A percentile compares a stretch with the other conserved stretches of the same genome.
Evolutionary conservation across 2,329 filamentous ascomycete genomes (phyloP).

Genomic region (Trichoderma semiorbis): DNA sequence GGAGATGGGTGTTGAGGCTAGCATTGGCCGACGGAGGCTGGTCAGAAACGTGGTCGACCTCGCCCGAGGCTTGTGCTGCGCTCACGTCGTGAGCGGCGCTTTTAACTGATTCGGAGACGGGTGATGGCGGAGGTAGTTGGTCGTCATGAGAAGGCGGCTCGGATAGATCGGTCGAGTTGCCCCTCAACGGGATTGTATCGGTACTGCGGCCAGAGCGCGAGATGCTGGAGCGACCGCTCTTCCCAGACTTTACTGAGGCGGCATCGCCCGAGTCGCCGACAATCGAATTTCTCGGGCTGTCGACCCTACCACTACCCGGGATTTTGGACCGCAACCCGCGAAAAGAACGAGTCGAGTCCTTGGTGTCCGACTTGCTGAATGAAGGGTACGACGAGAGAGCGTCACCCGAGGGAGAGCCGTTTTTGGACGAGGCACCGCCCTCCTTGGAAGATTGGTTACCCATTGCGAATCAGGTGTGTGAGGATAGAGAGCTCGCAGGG

Average conservation of each 20-base stretch:
- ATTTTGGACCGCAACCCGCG: conserved; percentile 86
- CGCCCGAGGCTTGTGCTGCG: conserved; percentile 78
- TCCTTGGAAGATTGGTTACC: conserved; percentile 72
- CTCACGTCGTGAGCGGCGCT: conserved; percentile 72
- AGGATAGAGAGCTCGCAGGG: conserved; percentile 15
- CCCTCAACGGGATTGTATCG: conserved; percentile 41
- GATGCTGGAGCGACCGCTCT: conserved; percentile 52
- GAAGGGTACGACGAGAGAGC: conserved; percentile 81
- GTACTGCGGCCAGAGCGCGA: conserved; percentile 44
- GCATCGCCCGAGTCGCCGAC: conserved; percentile 66
- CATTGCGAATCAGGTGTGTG: conserved; percentile 46
- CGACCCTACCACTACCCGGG: conserved; percentile 65
- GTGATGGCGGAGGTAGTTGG: conserved; percentile 71
- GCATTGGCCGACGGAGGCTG: conserved; percentile 69
- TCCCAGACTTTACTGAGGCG: conserved; percentile 69
- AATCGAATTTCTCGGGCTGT: conserved; percentile 78
- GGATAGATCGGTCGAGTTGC: conserved; percentile 41
- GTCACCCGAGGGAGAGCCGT: conserved; percentile 30
- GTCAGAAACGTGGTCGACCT: conserved; percentile 93
- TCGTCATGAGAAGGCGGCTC: conserved; percentile 48
- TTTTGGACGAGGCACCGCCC: conserved; percentile 49
- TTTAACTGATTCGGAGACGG: conserved; percentile 72
- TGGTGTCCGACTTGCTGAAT: conserved; percentile 87
- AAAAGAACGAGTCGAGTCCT: conserved; percentile 85
- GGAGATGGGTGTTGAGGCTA: conserved; percentile 54